A percentile compares a stretch with the other conserved stretches of the same genome.
Conservation (phyloP, 176 grass and related monocot species). For the Carex myosuroides region DNA sequence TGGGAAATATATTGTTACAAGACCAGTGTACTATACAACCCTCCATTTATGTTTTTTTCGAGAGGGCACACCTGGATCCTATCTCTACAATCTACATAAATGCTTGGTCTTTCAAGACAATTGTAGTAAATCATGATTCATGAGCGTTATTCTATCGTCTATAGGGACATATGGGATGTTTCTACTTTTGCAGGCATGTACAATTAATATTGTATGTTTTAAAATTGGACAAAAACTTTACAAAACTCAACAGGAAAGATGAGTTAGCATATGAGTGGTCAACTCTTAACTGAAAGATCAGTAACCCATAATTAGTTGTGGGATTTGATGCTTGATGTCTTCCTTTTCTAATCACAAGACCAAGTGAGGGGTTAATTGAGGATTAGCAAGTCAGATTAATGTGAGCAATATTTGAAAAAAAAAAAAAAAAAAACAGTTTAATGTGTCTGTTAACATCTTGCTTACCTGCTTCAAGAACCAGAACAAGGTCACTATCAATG, state of each 20-base stretch:
- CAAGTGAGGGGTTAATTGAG: background rate
- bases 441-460: background rate
- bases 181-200: background rate
- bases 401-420: background rate
- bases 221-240: background rate
- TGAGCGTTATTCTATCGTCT: background rate
- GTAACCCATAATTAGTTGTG: background rate
- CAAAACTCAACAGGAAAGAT: background rate
- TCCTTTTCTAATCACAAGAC: background rate
- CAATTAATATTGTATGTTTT: background rate
- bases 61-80: background rate
- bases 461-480: conserved; percentile 83
- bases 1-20: background rate
- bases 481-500: conserved; percentile 74
- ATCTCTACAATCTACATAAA: background rate
- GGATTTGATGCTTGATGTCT: background rate
- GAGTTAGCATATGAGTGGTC: background rate
- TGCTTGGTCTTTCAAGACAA: background rate
- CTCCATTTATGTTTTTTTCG: background rate
- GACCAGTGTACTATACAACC: background rate
- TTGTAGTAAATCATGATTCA: background rate
- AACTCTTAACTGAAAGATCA: background rate
- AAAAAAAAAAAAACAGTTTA: background rate
- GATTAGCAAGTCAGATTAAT: background rate
- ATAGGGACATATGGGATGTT: background rate